Evolutionary conservation across 2,329 filamentous ascomycete species (phyloP), one percentile per base, ranked within the genome.

Genomic region (Davidsoniella virescens): DNA sequence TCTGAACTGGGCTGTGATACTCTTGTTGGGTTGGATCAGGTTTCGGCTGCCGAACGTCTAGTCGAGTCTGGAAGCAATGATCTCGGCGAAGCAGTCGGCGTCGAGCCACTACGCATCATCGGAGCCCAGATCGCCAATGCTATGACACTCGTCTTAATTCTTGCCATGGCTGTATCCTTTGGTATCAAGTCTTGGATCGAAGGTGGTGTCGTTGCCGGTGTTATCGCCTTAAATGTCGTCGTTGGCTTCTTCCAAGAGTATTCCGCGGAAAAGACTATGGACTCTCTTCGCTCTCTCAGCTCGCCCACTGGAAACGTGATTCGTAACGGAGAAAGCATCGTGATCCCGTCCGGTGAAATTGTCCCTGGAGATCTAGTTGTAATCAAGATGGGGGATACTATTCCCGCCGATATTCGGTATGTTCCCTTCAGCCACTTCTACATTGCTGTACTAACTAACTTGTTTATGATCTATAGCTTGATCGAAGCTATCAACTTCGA

Each of bases 401-500:
- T 78, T 12, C 73, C 75, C 8, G 75, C 75, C 7, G 75, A 78
- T 57, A 61, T 77, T 14, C 65, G 72, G 49, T 52, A 49, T 6
- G 44, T 38, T 17, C 2, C 23, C 39, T 17, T 23, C 16, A 14
- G 16, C 14, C 14, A 10, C 25, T 17, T 33, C 7, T 49, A 46
- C n/a, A n/a, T 72, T 81, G 37, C 33, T 20, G 5, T 10, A 16
- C 6, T 29, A 12, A 3, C 8, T 45, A 18, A 16, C 7, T 5
- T n/a, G 20, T 23, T 23, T 23, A 23, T 5, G 5, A n/a, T 16
- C 3, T 12, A 1, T 25, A 54, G 53, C 71, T 56, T 70, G 2
- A 55, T 75, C 53, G 70, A 76, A 50, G 69, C 66, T 26, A 72
- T 80, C 63, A 81, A 82, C 59, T 68, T 78, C 33, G 76, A 77